Evolutionary conservation across 2,329 filamentous ascomycete genomes (phyloP).

Genomic region (Rhynchosporium agropyri): DNA sequence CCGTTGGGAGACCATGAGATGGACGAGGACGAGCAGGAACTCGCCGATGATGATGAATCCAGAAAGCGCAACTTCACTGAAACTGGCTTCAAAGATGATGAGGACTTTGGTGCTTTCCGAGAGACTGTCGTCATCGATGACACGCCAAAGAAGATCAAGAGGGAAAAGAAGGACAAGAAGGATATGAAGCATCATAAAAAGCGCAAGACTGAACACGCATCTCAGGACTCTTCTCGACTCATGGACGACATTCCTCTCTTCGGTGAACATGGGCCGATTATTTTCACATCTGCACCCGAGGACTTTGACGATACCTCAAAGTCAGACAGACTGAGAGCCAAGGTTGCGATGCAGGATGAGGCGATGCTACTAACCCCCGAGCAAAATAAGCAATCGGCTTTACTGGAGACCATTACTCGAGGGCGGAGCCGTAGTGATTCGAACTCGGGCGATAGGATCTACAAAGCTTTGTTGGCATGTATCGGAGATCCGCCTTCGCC

Average conservation of each 20-base stretch:
- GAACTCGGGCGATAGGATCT: not conserved
- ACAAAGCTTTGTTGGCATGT: not conserved
- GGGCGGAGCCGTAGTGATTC: not conserved
- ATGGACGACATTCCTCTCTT: not conserved
- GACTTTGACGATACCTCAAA: not conserved
- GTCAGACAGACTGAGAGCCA: not conserved
- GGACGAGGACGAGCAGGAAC: not conserved
- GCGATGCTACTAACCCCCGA: not conserved
- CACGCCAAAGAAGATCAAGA: constrained; percentile 4
- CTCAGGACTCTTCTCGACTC: not conserved
- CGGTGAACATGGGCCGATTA: not conserved
- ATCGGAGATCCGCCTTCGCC: not conserved
- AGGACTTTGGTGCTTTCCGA: not conserved
- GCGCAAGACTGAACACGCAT: constrained; percentile 3
- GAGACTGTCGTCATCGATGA: not conserved
- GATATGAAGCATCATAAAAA: constrained; percentile 13
- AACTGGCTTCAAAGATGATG: not conserved
- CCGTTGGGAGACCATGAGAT: not conserved
- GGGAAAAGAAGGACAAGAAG: constrained; percentile 15
- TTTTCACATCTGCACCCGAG: not conserved
- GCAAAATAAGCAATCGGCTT: not conserved
- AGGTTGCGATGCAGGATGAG: not conserved
- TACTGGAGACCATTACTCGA: constrained; percentile 7
- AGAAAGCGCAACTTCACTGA: not conserved
- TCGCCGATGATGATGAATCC: not conserved